Conservation (phyloP, 1,284 basidiomycete species). For the Microbotryum intermedium region DNA sequence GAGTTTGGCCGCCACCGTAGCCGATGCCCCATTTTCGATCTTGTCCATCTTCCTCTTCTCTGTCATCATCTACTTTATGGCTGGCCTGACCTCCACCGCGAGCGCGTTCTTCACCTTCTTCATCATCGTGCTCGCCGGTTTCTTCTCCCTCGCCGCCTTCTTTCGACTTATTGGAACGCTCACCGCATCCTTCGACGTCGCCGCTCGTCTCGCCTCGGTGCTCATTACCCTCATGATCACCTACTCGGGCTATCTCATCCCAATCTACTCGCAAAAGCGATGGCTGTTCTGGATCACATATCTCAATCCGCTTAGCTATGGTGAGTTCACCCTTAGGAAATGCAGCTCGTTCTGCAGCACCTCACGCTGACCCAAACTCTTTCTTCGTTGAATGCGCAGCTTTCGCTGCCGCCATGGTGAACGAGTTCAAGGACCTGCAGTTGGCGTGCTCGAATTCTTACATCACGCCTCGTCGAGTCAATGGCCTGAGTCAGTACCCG, state of each 20-base stretch:
- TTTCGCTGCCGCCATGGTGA: slow-evolving; percentile 44
- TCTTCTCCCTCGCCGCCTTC: slow-evolving; percentile 45
- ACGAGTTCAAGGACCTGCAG: slow-evolving; percentile 45
- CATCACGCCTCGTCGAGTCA: slow-evolving; percentile 54
- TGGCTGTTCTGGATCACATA: slow-evolving; percentile 43
- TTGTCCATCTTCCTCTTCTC: slow-evolving; percentile 45
- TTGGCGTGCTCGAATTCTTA: slow-evolving; percentile 59
- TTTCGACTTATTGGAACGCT: slow-evolving; percentile 46
- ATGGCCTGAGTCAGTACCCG: slow-evolving; percentile 39
- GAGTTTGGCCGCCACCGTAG: slow-evolving; percentile 51
- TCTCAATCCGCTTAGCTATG: slow-evolving; percentile 42
- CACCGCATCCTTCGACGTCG: slow-evolving; percentile 40
- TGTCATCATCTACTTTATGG: slow-evolving; percentile 44
- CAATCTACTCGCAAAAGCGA: slow-evolving; percentile 17
- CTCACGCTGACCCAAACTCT: not conserved
- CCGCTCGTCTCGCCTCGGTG: slow-evolving; percentile 46
- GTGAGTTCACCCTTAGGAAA: not conserved
- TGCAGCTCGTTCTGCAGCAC: slow-evolving; percentile 9
- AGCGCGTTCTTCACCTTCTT: slow-evolving; percentile 47
- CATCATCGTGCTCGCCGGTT: slow-evolving; percentile 39
- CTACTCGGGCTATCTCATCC: slow-evolving; percentile 35
- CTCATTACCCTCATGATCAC: slow-evolving; percentile 45
- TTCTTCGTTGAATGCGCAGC: slow-evolving; percentile 4
- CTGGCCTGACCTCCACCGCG: slow-evolving; percentile 41
- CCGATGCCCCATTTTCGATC: slow-evolving; percentile 46